Percentiles rank a stretch among this genome's conserved stretches.
These are phyloP conservation scores for Asclepias syriaca DNA, from an alignment of 257 asterid species.

Conservation along the genomic window DNA sequence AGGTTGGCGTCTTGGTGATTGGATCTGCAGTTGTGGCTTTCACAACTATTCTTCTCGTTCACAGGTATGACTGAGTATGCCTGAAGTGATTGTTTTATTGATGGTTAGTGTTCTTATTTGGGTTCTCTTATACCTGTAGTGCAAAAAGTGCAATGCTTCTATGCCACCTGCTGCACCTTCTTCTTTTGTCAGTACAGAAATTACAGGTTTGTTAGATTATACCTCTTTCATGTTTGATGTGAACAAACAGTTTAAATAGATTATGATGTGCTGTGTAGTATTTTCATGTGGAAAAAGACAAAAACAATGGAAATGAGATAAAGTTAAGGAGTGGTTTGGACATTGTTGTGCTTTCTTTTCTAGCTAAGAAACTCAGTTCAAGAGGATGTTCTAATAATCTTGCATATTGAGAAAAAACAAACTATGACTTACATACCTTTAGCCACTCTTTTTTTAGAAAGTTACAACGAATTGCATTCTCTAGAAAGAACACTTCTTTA, in stretches of 20 bases:
- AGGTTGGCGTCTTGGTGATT: constrained; percentile 88
- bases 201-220: constrained; percentile 43
- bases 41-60: constrained; percentile 85
- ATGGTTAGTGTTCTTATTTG: constrained; percentile 22
- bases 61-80: constrained; percentile 36
- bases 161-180: constrained; percentile 43
- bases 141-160: constrained; percentile 77
- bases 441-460: not conserved
- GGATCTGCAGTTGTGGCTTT: constrained; percentile 87
- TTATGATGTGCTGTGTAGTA: not conserved
- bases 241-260: not conserved
- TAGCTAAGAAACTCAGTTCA: not conserved
- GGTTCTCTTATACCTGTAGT: constrained; percentile 39
- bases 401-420: not conserved
- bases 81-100: not conserved
- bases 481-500: not conserved
- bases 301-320: not conserved
- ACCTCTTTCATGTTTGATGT: not conserved
- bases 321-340: not conserved
- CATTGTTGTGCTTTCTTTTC: not conserved
- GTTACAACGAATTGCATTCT: not conserved
- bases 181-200: constrained; percentile 49
- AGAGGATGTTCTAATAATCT: not conserved
- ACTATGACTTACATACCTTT: not conserved
- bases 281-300: not conserved